Evolutionary conservation across 352 stramenopile genomes (phyloP), one percentile per base, ranked within the genome.

Genomic region (Phytopythium litorale): DNA sequence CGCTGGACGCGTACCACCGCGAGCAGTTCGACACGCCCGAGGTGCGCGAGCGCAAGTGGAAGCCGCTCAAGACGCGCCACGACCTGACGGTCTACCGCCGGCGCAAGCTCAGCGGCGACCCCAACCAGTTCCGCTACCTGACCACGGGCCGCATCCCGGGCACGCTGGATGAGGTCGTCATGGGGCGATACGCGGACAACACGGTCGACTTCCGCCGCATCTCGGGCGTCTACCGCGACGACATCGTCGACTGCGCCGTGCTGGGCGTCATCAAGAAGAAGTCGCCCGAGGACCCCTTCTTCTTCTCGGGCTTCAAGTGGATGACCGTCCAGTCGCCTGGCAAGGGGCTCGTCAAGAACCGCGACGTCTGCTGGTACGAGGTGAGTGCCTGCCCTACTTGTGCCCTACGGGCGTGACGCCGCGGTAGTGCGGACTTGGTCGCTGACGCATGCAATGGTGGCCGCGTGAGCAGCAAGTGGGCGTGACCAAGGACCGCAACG

Each of bases 221-320:
- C 61, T 88, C 76, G 56, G 83, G 79, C 28, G 76, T 92, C 50
- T 90, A 90, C 66, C 79, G 83, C 19, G 77, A 89, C 21, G 83
- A 92, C 67, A 75, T 90, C 45, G 79, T 92, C 28, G 83, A 92
- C 67, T 92, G 80, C 70, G 76, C 82, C 25, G 76, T 92, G 37
- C 66, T 92, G 15, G 79, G 85, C 57, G 76, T 84, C 35, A 80
- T 92, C 54, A 76, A 85, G 57, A 68, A 64, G 19, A 71, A 78
- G 58, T 82, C 75, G 23, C 53, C 63, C 0, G 57, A 70, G 13
- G 71, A 87, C 12, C 83, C 83, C 2, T 92, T 88, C 62, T 90
- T 84, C 62, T 87, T 84, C 58, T 81, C 80, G 9, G 85, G 83
- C 38, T 91, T 92, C 72, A 92, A 92, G 69, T 92, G 83, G 83